Evolutionary conservation across 1,284 basidiomycete genomes (phyloP).

Genomic region (Ceratobasidium sp.): DNA sequence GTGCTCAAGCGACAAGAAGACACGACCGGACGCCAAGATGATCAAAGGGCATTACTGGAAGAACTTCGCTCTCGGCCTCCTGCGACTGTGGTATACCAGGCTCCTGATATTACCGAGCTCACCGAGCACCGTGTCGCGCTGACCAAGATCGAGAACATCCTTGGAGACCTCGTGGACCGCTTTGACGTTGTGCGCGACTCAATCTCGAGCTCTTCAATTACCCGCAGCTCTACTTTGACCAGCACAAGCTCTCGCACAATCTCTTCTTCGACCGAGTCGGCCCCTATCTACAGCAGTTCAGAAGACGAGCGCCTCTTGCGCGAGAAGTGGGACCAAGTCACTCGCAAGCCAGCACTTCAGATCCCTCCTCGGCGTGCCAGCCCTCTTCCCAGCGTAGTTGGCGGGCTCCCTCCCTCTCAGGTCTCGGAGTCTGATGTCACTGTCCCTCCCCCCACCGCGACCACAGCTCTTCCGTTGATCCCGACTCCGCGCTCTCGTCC

Average conservation of each 20-base stretch:
- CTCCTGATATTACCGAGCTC: slow-evolving; percentile 37
- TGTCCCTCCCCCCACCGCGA: slow-evolving; percentile 39
- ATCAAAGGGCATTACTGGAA: slow-evolving; percentile 19
- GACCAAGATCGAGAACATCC: slow-evolving; percentile 40
- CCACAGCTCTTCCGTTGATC: slow-evolving; percentile 28
- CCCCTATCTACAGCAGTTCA: slow-evolving; percentile 11
- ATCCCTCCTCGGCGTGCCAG: slow-evolving; percentile 33
- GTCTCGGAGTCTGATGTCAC: slow-evolving; percentile 22
- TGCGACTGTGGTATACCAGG: slow-evolving; percentile 42
- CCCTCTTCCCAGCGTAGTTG: slow-evolving; percentile 24
- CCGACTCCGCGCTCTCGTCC: slow-evolving; percentile 37
- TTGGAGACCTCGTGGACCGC: slow-evolving; percentile 36
- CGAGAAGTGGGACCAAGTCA: slow-evolving; percentile 22
- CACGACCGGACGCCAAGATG: slow-evolving; percentile 31
- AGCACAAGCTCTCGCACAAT: slow-evolving; percentile 21
- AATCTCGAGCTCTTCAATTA: slow-evolving; percentile 15
- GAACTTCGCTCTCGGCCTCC: slow-evolving; percentile 28
- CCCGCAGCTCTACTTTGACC: not conserved
- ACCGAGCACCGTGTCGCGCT: slow-evolving; percentile 36
- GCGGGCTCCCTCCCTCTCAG: slow-evolving; percentile 34
- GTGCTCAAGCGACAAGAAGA: slow-evolving; percentile 42
- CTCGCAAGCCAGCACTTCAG: not conserved
- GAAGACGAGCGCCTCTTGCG: slow-evolving; percentile 26
- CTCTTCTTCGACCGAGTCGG: slow-evolving; percentile 28
- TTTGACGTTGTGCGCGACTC: slow-evolving; percentile 37